Base-by-base conservation (phyloP, 169 alveolate species). In the Cytauxzoon felis region DNA sequence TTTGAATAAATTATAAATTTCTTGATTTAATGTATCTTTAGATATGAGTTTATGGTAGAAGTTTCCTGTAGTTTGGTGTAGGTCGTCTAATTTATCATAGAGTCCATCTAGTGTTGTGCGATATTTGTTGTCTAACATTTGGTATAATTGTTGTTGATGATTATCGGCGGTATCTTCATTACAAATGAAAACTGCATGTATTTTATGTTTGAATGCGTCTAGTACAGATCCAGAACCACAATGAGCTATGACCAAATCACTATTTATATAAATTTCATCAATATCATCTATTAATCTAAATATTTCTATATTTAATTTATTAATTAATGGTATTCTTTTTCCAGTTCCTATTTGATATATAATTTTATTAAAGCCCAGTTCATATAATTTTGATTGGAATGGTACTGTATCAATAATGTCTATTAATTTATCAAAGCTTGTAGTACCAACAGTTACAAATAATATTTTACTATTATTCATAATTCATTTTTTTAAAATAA, bases 201-300 rank as follows among this genome's bases (percentile, higher is more conserved):
- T 88, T 32, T 73, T 63, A 60, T 57, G 73, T 62, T 87, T 57
- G 58, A 89, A 80, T 49, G 87, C 73, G 73, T 88, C 93, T 24
- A 91, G 53, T 34, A 90, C 84, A 29, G 87, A 87, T 2, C 95
- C 95, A 53, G 93, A 91, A 13, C 95, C 95, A 54, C 82, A 88
- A 78, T 91, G 95, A 8, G 92, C 75, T 18, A 91, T 76, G 40
- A 91, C 65, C 43, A 91, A 61, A 18, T 91, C 91, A 32, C 88
- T 76, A 16, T 75, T 45, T 38, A 69, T 45, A 33, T 81, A 60
- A 16, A 56, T 48, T 34, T 63, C 68, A 58, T 54, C 70, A 51
- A 91, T 67, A 68, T 76, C 66, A 19, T 79, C 68, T 45, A 71
- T 56, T 43, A 71, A 78, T 48, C 78, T 67, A 33, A 84, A 72